Base-by-base conservation (phyloP, 140 eudicot genomes). In the Cichorium intybus region DNA sequence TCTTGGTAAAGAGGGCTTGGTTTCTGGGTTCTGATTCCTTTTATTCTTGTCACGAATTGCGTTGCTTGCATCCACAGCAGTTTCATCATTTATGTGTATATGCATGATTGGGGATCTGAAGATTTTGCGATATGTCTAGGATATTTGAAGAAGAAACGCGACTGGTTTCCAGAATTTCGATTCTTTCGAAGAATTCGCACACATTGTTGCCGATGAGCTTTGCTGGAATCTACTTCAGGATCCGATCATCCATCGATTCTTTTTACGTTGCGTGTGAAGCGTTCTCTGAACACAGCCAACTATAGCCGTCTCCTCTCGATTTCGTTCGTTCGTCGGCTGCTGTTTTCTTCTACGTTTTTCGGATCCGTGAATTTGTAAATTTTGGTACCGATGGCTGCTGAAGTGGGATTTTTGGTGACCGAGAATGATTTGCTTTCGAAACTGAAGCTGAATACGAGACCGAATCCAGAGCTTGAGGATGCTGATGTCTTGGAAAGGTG, bases 201-300 rank as follows among this genome's bases (percentile, higher is more conserved):
- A 21, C 66, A 55, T 72, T 43, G 10, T 74, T 23, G 48, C 67
- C 74, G 67, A 74, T 74, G 79, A 49, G 56, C 26, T 66, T 66
- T 58, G 56, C 69, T 28, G 74, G 64, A 51, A 74, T 66, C 52
- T 66, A 66, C 60, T 74, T 58, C 12, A 60, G 75, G 47, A 68
- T 77, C 31, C 74, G 78, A 64, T 71, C 78, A 20, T 56, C 74
- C 7, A 63, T 86, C 51, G 86, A 80, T 62, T 82, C 95, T 5
- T 86, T 77, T 33, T 77, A 81, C 20, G 81, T 80, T 57, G 89
- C 89, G 22, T 66, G 80, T 31, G 95, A 86, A 77, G 89, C 95
- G 14, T 86, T 86, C 28, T 86, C 95, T 68, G 95, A 86, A 49
- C 72, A 50, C 53, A 41, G 22, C 57, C 35, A 29, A 2, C 82